Conservation (phyloP, 2,329 filamentous ascomycete species). For the Paramyrothecium roridum region DNA sequence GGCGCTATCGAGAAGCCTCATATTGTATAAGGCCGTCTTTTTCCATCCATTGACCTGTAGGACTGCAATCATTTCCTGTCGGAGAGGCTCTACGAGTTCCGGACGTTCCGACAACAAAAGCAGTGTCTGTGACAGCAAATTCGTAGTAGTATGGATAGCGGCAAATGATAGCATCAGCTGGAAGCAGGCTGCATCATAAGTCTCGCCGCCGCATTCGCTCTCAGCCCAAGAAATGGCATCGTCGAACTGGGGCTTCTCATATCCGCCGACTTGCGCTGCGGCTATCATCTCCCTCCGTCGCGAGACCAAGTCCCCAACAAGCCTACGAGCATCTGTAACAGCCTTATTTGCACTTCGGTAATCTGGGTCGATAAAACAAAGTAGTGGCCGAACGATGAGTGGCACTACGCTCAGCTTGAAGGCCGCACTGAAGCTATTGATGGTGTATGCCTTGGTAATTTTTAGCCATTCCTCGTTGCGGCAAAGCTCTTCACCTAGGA, state of each 20-base stretch:
- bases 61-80: constrained; percentile 31
- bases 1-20: constrained; percentile 6
- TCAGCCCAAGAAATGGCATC: constrained; percentile 57
- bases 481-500: constrained; percentile 35
- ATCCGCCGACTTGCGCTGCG: constrained; percentile 15
- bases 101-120: constrained; percentile 34
- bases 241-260: constrained; percentile 23
- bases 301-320: constrained; percentile 36
- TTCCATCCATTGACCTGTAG: constrained; percentile 28
- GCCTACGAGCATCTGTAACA: constrained; percentile 1
- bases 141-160: constrained; percentile 50
- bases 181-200: constrained; percentile 7
- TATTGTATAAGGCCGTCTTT: constrained; percentile 30
- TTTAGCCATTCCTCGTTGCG: constrained; percentile 42
- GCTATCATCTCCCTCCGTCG: constrained; percentile 33
- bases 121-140: constrained; percentile 11
- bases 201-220: constrained; percentile 28
- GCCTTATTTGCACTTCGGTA: constrained; percentile 25
- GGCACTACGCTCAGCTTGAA: constrained; percentile 36
- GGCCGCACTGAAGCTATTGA: constrained; percentile 29
- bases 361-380: constrained; percentile 40
- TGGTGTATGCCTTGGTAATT: constrained; percentile 41
- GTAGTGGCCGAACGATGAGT: constrained; percentile 37
- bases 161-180: constrained; percentile 34
- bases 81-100: constrained; percentile 31